phyloP scores from a whole-genome alignment of 129 eudicot species.

The Helichrysum umbraculigerum region DNA sequence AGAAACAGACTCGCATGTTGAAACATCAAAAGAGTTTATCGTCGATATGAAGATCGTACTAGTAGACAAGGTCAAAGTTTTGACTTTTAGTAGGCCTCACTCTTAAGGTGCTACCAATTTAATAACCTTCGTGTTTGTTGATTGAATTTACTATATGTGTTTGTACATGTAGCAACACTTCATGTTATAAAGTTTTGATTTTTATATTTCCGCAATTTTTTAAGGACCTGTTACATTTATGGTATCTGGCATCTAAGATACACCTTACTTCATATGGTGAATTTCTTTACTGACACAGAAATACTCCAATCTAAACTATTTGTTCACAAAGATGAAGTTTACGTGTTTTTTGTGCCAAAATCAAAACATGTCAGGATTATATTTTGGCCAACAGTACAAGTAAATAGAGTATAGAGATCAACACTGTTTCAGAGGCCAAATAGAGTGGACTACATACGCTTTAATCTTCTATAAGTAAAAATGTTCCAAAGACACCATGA shows the following conservation, averaged over 20 bases:
- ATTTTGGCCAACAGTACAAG: background rate
- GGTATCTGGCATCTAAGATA: background rate
- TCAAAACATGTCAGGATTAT: no score
- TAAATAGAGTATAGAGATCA: background rate
- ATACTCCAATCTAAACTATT: no score
- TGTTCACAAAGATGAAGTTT: no score
- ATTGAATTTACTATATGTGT: no score
- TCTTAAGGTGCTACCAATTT: background rate
- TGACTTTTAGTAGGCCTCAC: background rate
- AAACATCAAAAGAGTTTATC: slow-evolving; percentile 4
- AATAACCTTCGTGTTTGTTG: background rate
- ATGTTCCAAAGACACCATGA: background rate
- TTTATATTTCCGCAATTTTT: no score
- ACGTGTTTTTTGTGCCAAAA: no score
- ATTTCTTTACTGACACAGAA: no score
- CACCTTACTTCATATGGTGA: background rate
- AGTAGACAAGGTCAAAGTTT: no score
- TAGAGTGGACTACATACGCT: background rate
- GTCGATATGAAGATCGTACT: no score
- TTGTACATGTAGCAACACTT: no score
- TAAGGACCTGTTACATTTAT: background rate
- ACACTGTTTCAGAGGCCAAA: background rate
- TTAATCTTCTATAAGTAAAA: background rate
- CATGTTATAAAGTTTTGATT: background rate
- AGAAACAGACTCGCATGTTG: slow-evolving; percentile 26